These are phyloP conservation scores for Colletotrichum costaricense DNA, from an alignment of 2,329 filamentous ascomycete genomes.

Conservation along the genomic window DNA sequence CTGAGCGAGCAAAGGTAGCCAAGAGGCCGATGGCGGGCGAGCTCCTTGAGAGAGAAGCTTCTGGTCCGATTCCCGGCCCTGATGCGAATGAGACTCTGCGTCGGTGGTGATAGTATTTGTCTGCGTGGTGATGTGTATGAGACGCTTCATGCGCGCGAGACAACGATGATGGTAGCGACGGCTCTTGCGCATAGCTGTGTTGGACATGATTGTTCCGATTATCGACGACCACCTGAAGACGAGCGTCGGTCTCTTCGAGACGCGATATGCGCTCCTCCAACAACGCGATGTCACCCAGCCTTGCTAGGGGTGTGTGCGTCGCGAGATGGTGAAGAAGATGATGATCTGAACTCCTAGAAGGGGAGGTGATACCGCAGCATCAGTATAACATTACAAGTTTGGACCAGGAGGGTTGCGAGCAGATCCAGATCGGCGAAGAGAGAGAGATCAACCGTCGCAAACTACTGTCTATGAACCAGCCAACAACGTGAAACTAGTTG, in stretches of 20 bases:
- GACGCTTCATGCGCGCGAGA: not conserved
- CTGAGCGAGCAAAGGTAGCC: not conserved
- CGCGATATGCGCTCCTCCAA: constrained; percentile 3
- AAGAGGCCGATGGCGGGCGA: not conserved
- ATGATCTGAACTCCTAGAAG: constrained; percentile 39
- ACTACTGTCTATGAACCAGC: not conserved
- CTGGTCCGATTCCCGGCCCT: not conserved
- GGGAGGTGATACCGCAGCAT: not conserved
- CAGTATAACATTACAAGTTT: too few relatives aligned
- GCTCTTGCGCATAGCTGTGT: constrained; percentile 20
- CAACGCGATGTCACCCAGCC: constrained; percentile 6
- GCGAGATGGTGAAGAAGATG: not conserved
- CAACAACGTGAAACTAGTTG: constrained; percentile 5
- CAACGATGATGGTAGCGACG: not conserved
- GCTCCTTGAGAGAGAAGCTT: not conserved
- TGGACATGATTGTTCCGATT: not conserved
- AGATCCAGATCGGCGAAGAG: not conserved
- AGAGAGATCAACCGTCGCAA: not conserved
- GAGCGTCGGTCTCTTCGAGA: constrained; percentile 1
- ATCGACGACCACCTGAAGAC: not conserved
- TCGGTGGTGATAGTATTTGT: not conserved
- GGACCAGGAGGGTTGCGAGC: not conserved
- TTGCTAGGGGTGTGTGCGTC: not conserved
- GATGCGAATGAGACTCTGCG: not conserved
- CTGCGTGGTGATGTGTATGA: not conserved